Percentiles rank a stretch among this genome's conserved stretches.
phyloP scores from a whole-genome alignment of 176 grass and related monocot genomes.

The Zea luxurians region DNA sequence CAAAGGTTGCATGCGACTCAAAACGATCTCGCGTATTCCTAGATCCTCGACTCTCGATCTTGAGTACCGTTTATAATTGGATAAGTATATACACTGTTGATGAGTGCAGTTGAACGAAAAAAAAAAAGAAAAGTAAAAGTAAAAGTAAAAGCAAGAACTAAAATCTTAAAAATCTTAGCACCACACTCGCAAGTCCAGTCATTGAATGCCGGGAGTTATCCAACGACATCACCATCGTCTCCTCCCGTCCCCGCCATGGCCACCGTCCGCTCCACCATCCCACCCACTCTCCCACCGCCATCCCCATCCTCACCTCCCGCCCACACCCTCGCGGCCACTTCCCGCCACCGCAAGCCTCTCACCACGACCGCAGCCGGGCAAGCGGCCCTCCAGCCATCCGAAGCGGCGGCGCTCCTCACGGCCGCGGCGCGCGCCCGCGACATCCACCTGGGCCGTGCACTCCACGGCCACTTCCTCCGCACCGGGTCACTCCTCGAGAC shows the following conservation, averaged over 20 bases:
- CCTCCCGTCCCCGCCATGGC: slow-evolving; percentile 19
- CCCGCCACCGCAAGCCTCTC: slow-evolving; percentile 21
- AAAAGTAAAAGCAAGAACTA: too few relatives aligned
- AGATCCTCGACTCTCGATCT: too few relatives aligned
- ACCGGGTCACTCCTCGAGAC: slow-evolving; percentile 18
- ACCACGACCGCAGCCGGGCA: not conserved
- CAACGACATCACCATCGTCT: slow-evolving; percentile 2
- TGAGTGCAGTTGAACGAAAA: too few relatives aligned
- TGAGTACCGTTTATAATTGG: too few relatives aligned
- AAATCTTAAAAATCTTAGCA: too few relatives aligned
- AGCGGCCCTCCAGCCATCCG: slow-evolving; percentile 8
- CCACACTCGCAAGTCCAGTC: not conserved
- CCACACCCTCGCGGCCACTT: not conserved
- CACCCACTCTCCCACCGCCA: slow-evolving; percentile 7
- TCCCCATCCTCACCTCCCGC: not conserved
- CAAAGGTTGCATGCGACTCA: too few relatives aligned
- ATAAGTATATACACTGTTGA: too few relatives aligned
- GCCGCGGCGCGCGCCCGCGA: slow-evolving; percentile 39
- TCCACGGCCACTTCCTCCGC: slow-evolving; percentile 48
- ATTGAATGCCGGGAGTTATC: not conserved
- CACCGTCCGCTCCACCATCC: slow-evolving; percentile 7
- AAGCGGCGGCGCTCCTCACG: slow-evolving; percentile 37
- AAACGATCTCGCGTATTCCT: too few relatives aligned
- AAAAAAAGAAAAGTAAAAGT: too few relatives aligned
- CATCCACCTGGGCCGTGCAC: slow-evolving; percentile 39